Percentiles rank a stretch among this genome's conserved stretches.
phyloP scores from a whole-genome alignment of 1,284 basidiomycete species.

The Pseudozyma pruni region DNA sequence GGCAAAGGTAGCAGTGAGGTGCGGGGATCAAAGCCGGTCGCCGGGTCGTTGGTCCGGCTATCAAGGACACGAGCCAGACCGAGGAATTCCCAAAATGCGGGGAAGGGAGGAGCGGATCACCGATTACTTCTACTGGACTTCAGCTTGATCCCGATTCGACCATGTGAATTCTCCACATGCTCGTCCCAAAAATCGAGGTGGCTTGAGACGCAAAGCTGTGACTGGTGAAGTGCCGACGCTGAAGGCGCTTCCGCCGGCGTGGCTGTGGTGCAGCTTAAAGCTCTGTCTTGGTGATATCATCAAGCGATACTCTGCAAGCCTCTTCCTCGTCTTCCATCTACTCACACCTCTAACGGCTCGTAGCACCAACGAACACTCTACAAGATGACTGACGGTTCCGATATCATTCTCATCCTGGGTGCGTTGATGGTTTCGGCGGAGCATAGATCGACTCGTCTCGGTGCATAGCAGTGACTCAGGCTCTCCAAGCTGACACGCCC shows the following conservation, averaged over 20 bases:
- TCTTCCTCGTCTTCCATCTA: neutral
- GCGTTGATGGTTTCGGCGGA: too few species aligned
- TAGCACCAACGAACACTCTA: neutral
- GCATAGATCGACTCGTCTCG: too few species aligned
- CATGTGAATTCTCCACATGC: too few species aligned
- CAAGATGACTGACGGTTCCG: conserved; percentile 39
- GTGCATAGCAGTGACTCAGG: too few species aligned
- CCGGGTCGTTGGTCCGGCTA: conserved; percentile 26
- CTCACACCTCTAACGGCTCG: neutral
- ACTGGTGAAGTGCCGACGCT: neutral
- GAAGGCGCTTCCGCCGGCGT: neutral
- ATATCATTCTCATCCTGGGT: conserved; percentile 53
- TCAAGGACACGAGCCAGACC: neutral
- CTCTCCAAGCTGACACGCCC: neutral
- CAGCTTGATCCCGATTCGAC: too few species aligned
- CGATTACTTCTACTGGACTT: too few species aligned
- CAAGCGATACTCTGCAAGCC: neutral
- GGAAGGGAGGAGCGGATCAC: conserved; percentile 9
- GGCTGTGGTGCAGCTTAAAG: conserved; percentile 2
- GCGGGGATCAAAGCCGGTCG: conserved; percentile 13
- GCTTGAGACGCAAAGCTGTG: too few species aligned
- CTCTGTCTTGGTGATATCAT: conserved; percentile 12
- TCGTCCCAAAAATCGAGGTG: too few species aligned
- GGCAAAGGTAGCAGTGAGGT: neutral
- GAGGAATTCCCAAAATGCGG: conserved; percentile 21